Evolutionary conservation across 2,329 filamentous ascomycete genomes (phyloP).

Genomic region (Apiospora pterosperma): DNA sequence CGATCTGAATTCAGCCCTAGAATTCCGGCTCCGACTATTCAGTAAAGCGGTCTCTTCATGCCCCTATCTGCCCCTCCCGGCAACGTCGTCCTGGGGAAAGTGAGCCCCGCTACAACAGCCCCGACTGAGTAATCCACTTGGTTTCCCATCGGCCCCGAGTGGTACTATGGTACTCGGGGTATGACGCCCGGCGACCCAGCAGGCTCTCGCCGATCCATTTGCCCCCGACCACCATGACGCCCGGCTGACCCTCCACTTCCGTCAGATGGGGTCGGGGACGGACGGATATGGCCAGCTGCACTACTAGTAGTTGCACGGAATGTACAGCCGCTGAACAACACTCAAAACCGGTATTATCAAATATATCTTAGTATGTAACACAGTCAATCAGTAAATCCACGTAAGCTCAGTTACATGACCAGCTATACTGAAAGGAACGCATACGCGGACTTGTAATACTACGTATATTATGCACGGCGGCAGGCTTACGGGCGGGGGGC

Average conservation of each 20-base stretch:
- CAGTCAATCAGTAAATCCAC: background rate
- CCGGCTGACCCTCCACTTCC: background rate
- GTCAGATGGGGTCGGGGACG: conserved; percentile 7
- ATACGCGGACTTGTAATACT: no score
- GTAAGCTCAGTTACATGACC: no score
- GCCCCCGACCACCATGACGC: background rate
- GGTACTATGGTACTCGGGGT: conserved; percentile 3
- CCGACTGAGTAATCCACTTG: no score
- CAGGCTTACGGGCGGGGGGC: conserved; percentile 20
- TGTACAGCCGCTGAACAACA: background rate
- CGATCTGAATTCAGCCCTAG: no score
- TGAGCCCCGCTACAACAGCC: no score
- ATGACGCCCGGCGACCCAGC: background rate
- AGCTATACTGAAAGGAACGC: no score
- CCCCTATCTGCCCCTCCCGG: no score
- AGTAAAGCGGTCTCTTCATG: no score
- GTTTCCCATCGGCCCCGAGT: background rate
- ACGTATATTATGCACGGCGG: background rate
- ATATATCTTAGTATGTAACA: background rate
- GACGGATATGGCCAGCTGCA: conserved; percentile 8
- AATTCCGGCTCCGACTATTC: no score
- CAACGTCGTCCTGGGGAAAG: no score
- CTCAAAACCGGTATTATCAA: no score
- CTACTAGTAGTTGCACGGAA: background rate
- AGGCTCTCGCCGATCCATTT: background rate